Conservation (phyloP, 805 yeast genomes). For the Barnettozyma populi region DNA sequence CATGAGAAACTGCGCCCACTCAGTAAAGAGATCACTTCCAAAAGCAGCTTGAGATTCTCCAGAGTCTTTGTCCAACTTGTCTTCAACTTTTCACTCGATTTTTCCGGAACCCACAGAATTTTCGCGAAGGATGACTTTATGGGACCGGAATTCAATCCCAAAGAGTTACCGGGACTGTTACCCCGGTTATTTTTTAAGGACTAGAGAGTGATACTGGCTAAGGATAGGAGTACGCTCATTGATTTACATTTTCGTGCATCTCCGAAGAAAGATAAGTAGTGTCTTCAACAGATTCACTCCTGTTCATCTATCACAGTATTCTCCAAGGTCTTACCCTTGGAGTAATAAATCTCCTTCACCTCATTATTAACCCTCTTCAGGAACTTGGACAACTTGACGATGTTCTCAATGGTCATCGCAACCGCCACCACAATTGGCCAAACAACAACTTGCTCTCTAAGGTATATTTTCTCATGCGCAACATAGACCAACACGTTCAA, state of each 20-base stretch:
- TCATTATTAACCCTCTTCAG: conserved; percentile 31
- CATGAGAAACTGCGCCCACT: conserved; percentile 1
- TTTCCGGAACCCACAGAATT: neutral
- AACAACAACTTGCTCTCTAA: conserved; percentile 6
- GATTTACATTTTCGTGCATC: no score
- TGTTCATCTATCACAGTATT: conserved; percentile 10
- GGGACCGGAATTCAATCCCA: neutral
- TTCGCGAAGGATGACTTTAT: neutral
- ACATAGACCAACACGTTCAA: conserved; percentile 12
- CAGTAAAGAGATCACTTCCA: neutral
- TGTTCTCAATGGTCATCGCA: conserved; percentile 1
- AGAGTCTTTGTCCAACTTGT: neutral
- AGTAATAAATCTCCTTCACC: conserved; percentile 54
- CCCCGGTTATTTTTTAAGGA: no score
- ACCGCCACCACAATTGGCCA: conserved; percentile 20
- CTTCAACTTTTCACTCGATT: neutral
- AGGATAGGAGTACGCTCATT: no score
- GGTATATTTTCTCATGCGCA: conserved; percentile 4
- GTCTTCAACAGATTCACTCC: neutral
- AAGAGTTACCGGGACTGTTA: neutral
- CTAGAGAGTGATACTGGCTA: no score
- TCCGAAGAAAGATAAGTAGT: no score
- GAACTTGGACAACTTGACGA: neutral
- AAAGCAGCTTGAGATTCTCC: neutral
- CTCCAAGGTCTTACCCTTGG: conserved; percentile 50